Evolutionary conservation across 108 stramenopile genomes (phyloP), one percentile per base, ranked within the genome.

Genomic region (Nitzschia palea): DNA sequence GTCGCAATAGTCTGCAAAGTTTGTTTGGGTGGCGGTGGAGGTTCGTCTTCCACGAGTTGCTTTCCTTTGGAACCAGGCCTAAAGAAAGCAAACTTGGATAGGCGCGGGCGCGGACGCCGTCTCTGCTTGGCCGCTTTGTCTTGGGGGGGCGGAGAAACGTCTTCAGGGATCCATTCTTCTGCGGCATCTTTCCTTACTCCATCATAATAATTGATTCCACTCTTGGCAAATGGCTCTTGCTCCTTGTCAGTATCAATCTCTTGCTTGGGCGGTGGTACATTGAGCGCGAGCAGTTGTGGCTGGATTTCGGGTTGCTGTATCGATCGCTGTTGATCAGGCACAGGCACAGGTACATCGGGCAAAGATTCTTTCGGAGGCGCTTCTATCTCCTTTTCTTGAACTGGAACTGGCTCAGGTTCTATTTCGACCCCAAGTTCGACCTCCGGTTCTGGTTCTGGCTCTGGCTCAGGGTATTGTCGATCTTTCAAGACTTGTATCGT

Each of bases 171-270:
- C 20, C 60, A 64, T 1, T 73, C 76, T 6, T 80, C 70, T 0
- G 52, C 78, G 5, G 62, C 33, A 0, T 81, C 71, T 55, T 47
- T 74, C 1, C 78, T 74, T 6, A 82, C 78, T 5, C 72, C 80
- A 78, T 89, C 85, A 48, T 89, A 89, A 44, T 86, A 89, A 32
- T 73, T 78, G 42, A 79, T 80, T 10, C 87, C 87, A 54, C 73
- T 80, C 17, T 53, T 56, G n/a, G 65, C 47, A 58, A 89, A 86
- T 53, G 34, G 42, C n/a, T 44, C 33, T 22, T 78, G 64, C 31
- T 69, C 70, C n/a, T 47, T 31, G 14, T 67, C 29, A 10, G 44
- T 40, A 57, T 70, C 22, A 17, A 65, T 52, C 15, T 70, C 36
- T 70, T 57, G 44, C 17, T 64, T 32, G 12, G 37, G 37, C 6